Conservation (phyloP, 148 eudicot species). For the Rhododendron ovatum region DNA sequence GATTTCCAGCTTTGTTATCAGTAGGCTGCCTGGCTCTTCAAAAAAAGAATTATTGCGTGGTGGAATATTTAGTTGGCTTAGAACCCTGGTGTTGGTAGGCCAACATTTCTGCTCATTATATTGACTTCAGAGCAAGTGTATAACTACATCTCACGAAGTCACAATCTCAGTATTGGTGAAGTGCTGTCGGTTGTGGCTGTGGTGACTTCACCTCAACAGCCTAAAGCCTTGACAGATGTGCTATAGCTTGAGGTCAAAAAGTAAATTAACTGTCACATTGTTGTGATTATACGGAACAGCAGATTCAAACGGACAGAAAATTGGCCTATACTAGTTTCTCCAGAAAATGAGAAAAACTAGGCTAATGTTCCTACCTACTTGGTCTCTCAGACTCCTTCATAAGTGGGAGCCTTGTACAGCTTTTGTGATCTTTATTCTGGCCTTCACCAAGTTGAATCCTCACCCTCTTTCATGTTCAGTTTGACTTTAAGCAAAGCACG, state of each 20-base stretch:
- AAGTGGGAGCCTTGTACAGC: not conserved
- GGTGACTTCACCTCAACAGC: not conserved
- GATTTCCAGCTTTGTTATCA: not conserved
- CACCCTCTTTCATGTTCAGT: not conserved
- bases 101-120: not conserved
- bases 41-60: not conserved
- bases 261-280: not conserved
- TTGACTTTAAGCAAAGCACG: not conserved
- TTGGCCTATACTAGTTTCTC: not conserved
- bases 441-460: not conserved
- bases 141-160: too few species aligned
- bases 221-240: not conserved
- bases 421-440: not conserved
- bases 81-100: not conserved
- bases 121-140: not conserved
- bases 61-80: not conserved
- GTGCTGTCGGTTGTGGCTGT: not conserved
- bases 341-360: not conserved
- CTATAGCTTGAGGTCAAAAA: not conserved
- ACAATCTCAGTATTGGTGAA: not conserved
- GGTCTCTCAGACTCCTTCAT: not conserved
- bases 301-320: not conserved
- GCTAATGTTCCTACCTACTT: not conserved
- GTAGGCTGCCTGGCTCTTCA: not conserved
- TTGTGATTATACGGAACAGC: not conserved